Base-by-base conservation (phyloP, 164 flowering plant genomes). In the Annona cherimola region DNA sequence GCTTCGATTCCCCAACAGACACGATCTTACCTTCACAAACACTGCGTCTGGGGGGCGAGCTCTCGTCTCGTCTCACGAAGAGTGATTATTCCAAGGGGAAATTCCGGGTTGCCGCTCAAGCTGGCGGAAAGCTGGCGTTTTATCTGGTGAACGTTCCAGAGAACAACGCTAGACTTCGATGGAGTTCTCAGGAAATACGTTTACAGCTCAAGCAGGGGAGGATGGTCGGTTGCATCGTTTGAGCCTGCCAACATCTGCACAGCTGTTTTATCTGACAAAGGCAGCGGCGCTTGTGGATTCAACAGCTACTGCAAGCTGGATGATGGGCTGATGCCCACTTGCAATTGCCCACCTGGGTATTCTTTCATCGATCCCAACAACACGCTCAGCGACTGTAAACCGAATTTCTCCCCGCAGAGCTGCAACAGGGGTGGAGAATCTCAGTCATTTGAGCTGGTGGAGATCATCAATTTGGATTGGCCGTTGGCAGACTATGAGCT, bases 351-450 rank as follows among this genome's bases (percentile, higher is more conserved):
- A 39, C 42, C n/a, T 1, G 76, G 61, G 45, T 87, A 79, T 66
- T 26, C 71, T 4, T 75, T 59, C 45, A 3, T 83, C 9, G 88
- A 87, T 79, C 81, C 82, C 9, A 71, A 69, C 66, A 74, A 86
- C 70, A 65, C 2, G 59, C 71, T 74, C 59, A 74, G 67, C 4
- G 84, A 86, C 62, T 89, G 93, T 80, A 80, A 79, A 64, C 87
- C 35, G 16, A 60, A 72, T 45, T 82, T 83, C 69, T 12, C 41
- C 1, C 8, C 79, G 0, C 85, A 74, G 19, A 69, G 66, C 1
- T 86, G 89, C 43, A 77, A 68, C n/a, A 20, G 45, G 2, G 42
- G 16, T 0, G 19, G n/a, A 39, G 12, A 18, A 44, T 1, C 11
- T 3, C 14, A 57, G 14, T 73, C 12, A n/a, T n/a, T n/a, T 19